Evolutionary conservation across 495 filamentous ascomycete species (phyloP).

Genomic region (Terfezia claveryi): DNA sequence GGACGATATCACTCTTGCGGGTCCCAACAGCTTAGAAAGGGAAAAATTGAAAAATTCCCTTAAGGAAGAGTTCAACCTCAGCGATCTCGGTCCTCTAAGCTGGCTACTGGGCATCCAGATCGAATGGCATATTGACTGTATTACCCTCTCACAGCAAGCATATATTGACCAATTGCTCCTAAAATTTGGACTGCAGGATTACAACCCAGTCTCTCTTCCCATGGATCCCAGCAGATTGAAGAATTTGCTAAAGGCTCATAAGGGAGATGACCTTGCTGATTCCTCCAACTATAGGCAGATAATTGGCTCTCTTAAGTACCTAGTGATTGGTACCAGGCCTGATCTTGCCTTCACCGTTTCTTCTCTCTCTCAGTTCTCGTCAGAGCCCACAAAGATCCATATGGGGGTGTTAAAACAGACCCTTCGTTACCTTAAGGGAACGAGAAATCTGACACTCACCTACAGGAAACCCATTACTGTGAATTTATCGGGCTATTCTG

Average conservation of each 20-base stretch:
- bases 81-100: not conserved
- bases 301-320: too few relatives aligned
- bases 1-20: not conserved
- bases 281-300: too few relatives aligned
- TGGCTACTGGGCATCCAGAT: not conserved
- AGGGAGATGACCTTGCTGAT: too few relatives aligned
- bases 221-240: too few relatives aligned
- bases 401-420: not conserved
- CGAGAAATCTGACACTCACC: too few relatives aligned
- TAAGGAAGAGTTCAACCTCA: not conserved
- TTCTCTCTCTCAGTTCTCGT: constrained; percentile 2
- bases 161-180: constrained; percentile 2
- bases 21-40: not conserved
- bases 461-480: too few relatives aligned
- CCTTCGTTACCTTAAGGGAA: too few relatives aligned
- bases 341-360: constrained; percentile 5
- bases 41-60: not conserved
- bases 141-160: not conserved
- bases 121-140: not conserved
- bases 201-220: not conserved
- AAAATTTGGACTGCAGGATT: not conserved
- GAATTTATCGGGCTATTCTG: too few relatives aligned
- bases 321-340: constrained; percentile 4
- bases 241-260: too few relatives aligned
- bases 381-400: not conserved